phyloP scores from a whole-genome alignment of 768 basidiomycete genomes.

The Suillus alpinus region DNA sequence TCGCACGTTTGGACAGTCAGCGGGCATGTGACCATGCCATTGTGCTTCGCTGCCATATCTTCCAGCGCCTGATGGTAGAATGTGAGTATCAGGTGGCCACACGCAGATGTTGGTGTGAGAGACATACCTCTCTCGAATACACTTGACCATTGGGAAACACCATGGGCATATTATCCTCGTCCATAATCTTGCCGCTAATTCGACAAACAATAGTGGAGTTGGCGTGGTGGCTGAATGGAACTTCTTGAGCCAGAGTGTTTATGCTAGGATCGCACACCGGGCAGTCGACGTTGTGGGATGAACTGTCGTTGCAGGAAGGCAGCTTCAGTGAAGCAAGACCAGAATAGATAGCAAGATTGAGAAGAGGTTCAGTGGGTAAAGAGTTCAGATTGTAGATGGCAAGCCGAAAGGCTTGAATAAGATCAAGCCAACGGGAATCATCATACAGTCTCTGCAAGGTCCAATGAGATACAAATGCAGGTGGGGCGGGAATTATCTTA shows the following conservation, averaged over 20 bases:
- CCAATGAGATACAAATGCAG: conserved; percentile 4
- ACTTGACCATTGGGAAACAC: conserved; percentile 89
- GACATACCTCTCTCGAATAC: conserved; percentile 84
- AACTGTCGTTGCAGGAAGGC: conserved; percentile 70
- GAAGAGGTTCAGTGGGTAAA: conserved; percentile 81
- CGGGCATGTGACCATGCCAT: conserved; percentile 83
- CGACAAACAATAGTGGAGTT: conserved; percentile 95
- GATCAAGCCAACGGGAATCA: conserved; percentile 66
- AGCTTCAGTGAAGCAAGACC: conserved; percentile 90
- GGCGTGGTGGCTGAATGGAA: conserved; percentile 90
- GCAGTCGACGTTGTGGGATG: conserved; percentile 77
- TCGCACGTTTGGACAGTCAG: conserved; percentile 63
- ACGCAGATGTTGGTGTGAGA: conserved; percentile 7
- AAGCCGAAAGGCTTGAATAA: conserved; percentile 76
- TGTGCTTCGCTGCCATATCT: conserved; percentile 81
- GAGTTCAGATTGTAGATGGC: conserved; percentile 87
- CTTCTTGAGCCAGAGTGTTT: conserved; percentile 75
- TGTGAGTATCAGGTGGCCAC: conserved; percentile 11
- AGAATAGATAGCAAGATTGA: conserved; percentile 86
- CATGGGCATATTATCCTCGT: conserved; percentile 91
- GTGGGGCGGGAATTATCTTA: conserved; percentile 29
- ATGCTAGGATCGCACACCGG: conserved; percentile 85
- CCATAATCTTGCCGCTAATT: conserved; percentile 91
- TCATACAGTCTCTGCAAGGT: conserved; percentile 76
- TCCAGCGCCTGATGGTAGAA: conserved; percentile 62